Evolutionary conservation across 176 grass and related monocot genomes (phyloP).

Genomic region (Secale cereale): DNA sequence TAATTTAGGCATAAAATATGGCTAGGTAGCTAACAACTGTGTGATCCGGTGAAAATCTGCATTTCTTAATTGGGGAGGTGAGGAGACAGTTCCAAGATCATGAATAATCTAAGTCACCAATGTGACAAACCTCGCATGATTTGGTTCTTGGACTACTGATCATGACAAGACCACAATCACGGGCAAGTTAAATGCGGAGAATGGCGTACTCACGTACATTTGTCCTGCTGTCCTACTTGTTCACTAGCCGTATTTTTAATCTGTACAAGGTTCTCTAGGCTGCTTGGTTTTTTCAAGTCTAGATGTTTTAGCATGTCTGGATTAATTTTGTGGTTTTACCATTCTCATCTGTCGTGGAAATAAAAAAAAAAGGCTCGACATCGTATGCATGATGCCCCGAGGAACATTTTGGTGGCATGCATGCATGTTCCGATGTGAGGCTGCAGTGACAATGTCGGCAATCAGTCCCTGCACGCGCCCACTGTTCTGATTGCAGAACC

Average conservation of each 20-base stretch:
- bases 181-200: not conserved
- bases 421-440: not conserved
- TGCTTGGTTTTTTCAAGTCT: too few relatives aligned
- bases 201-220: too few relatives aligned
- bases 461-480: not conserved
- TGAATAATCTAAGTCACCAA: slow-evolving; percentile 7
- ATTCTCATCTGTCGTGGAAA: too few relatives aligned
- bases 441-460: not conserved
- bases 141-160: not conserved
- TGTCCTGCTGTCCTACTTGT: too few relatives aligned
- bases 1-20: slow-evolving; percentile 28
- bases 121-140: slow-evolving; percentile 1
- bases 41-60: not conserved
- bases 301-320: too few relatives aligned
- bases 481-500: not conserved
- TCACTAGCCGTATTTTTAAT: too few relatives aligned
- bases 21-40: not conserved
- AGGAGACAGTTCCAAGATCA: slow-evolving; percentile 10
- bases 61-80: not conserved
- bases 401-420: not conserved
- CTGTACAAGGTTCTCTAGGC: too few relatives aligned
- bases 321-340: too few relatives aligned
- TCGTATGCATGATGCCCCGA: not conserved
- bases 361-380: too few relatives aligned
- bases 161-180: not conserved